Evolutionary conservation across 148 eudicot genomes (phyloP).

Genomic region (Simmondsia chinensis): DNA sequence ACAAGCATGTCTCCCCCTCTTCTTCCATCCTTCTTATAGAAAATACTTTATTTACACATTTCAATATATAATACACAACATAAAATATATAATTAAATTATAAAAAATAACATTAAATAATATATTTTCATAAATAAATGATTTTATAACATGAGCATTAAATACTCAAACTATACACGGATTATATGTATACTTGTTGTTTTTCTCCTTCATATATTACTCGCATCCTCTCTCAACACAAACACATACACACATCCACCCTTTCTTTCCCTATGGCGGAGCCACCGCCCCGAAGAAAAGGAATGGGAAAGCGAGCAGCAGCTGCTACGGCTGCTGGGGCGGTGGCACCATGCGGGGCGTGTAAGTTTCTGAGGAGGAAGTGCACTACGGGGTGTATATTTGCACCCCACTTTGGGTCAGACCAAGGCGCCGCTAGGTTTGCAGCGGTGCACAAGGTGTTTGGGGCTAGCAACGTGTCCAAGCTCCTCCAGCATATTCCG

Average conservation of each 20-base stretch:
- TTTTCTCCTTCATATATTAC: conserved; percentile 1
- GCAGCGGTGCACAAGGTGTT: conserved; percentile 64
- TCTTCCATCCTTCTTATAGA: conserved; percentile 4
- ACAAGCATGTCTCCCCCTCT: conserved; percentile 31
- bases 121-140: no score
- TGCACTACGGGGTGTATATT: conserved; percentile 44
- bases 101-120: no score
- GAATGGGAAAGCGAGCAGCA: conserved; percentile 7
- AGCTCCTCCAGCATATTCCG: conserved; percentile 44
- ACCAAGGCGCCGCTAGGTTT: conserved; percentile 54
- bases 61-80: no score
- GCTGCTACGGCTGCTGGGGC: background rate
- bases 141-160: no score
- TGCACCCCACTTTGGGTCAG: conserved; percentile 50
- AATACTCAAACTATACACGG: conserved; percentile 10
- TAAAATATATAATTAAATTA: no score
- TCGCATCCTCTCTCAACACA: no score
- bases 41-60: background rate
- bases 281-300: conserved; percentile 18
- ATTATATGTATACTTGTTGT: conserved; percentile 8
- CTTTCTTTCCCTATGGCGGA: conserved; percentile 7
- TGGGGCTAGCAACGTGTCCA: conserved; percentile 61
- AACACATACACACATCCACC: no score
- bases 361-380: conserved; percentile 58
- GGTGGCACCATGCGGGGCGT: conserved; percentile 41